Evolutionary conservation across 2,329 filamentous ascomycete species (phyloP), one percentile per base, ranked within the genome.

Genomic region (Aspergillus hiratsukae): DNA sequence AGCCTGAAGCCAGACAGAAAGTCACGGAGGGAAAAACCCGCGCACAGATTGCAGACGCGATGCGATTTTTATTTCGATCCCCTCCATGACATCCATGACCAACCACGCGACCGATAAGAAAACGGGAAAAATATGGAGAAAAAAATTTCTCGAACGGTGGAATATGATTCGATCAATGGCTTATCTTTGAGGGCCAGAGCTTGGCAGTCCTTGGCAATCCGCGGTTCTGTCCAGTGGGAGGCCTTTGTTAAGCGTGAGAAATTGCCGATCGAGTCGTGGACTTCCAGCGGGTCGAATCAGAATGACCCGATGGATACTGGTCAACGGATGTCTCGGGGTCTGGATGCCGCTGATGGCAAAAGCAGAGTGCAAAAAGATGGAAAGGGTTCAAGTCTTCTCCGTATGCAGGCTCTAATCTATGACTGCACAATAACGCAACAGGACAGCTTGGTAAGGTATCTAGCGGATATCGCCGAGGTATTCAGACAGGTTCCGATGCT

Each of bases 1-100:
- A 35, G 52, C 51, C 51, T 53, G 52, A 48, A 23, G 45, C 27
- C 41, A 29, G 25, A 53, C 11, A 49, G 19, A 25, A 31, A 48
- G 41, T 45, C 25, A 40, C 19, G 4, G n/a, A 55, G 23, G 45
- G 28, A 50, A 27, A 41, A 11, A 27, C 53, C 23, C 29, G 14
- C 19, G 11, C 43, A 46, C 43, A 46, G 21, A 7, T 14, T 23
- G 43, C 14, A 46, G 43, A 46, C 6, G 48, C 19, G 35, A 17
- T 19, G 40, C 50, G 49, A 45, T 40, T 35, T 52, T 48, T 48
- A 53, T 31, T 48, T 25, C 25, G 2, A 7, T 48, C 35, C 28
- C 29, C 48, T 31, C 35, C 19, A 7, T 25, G 45, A 25, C 37
- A 46, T 46, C 5, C 23, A 25, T 25, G 19, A 27, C 43, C 43